Base-by-base conservation (phyloP, 768 basidiomycete genomes). In the Tylopilus felleus region DNA sequence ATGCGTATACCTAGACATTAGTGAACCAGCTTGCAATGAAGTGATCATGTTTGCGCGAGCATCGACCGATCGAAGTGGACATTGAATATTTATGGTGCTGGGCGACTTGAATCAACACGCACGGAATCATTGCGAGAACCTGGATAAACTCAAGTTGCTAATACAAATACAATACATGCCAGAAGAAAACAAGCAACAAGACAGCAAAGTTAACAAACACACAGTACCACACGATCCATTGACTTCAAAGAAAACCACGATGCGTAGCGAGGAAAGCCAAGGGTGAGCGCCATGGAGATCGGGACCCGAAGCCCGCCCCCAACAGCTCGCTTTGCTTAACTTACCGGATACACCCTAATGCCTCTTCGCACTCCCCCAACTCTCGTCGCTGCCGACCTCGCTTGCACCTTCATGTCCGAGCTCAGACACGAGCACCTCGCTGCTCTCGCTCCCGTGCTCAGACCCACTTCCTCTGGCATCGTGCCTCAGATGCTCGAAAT, bases 311-410 rank as follows among this genome's bases (percentile, higher is more conserved):
- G 13, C 17, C 16, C 35, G 19, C 38, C 17, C 1, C 16, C 6
- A 36, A 17, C 35, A 17, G 8, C 38, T 21, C 38, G n/a, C 8
- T 39, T 16, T 5, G 35, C 35, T 36, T 16, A 17, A 36, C 35
- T 36, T 31, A 44, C 33, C 44, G 23, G 23, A 31, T 28, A 23
- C 17, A 33, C 9, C 33, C 52, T 58, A 58, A 38, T 62, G 53
- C 43, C 49, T 47, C 47, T 51, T 58, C 29, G 55, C 65, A 28
- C 65, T 67, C 28, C 62, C 65, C 65, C 65, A 65, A 22, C 65
- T 66, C 43, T 57, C 60, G 3, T 62, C 65, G 5, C 65, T 66
- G 2, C 56, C 65, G 1, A 22, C 56, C 23, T 67, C 65, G 25
- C 64, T 65, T 29, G 7, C 51, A 5, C 44, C 62, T 33, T 53